Percentiles rank a stretch among this genome's conserved stretches.
These are phyloP conservation scores for Diaporthe vaccinii DNA, from an alignment of 2,329 filamentous ascomycete species.

Conservation along the genomic window DNA sequence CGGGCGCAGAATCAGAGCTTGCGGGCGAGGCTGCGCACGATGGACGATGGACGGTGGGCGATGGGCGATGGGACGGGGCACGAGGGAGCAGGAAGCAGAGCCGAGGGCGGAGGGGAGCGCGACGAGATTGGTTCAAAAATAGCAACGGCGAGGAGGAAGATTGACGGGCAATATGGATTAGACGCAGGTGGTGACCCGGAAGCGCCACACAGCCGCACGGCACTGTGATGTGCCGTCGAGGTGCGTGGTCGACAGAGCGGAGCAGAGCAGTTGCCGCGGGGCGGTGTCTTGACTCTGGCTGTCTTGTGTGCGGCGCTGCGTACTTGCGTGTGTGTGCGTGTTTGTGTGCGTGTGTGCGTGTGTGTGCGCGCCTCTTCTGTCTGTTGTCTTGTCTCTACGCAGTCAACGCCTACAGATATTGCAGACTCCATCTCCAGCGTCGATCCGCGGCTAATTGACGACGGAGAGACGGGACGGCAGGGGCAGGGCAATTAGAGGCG, in stretches of 20 bases:
- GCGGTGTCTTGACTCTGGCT: constrained; percentile 8
- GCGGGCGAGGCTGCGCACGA: constrained; percentile 20
- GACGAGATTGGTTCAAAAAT: constrained; percentile 32
- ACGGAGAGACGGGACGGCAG: constrained; percentile 13
- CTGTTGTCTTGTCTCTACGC: not conserved
- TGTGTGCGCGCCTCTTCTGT: not conserved
- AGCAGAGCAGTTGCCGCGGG: constrained; percentile 1
- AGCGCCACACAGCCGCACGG: constrained; percentile 34
- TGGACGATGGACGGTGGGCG: not conserved
- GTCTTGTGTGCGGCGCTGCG: not conserved
- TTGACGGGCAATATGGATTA: constrained; percentile 16
- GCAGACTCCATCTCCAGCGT: constrained; percentile 2
- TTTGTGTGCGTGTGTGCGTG: not conserved
- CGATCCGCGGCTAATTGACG: constrained; percentile 34
- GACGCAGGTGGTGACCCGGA: constrained; percentile 32
- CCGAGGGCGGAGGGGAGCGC: constrained; percentile 12
- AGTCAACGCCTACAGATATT: not conserved
- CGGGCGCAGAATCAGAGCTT: constrained; percentile 3
- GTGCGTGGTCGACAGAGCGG: constrained; percentile 6
- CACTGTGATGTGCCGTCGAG: constrained; percentile 23
- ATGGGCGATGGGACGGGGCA: not conserved
- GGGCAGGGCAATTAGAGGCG: constrained; percentile 10
- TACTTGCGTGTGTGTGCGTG: not conserved
- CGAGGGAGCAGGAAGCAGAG: constrained; percentile 1
- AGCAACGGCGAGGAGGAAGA: constrained; percentile 22